phyloP scores from a whole-genome alignment of 371 early-diverging fungal species.

The Rhizomucor pusillus region DNA sequence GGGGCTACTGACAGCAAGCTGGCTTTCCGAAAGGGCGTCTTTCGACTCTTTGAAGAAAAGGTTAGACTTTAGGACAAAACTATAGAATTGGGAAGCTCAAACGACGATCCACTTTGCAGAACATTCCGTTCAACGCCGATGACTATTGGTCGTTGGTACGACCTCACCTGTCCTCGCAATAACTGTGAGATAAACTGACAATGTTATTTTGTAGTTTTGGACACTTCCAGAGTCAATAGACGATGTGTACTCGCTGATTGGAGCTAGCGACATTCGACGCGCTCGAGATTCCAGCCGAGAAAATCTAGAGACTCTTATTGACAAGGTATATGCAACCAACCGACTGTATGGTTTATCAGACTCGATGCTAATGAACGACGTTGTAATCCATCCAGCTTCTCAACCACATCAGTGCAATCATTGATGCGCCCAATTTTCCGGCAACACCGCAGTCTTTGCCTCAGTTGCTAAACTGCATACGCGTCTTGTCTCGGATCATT shows the following conservation, averaged over 20 bases:
- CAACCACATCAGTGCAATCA: conserved; percentile 50
- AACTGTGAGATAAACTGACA: no score
- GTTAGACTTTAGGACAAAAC: conserved; percentile 35
- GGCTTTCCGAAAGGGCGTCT: conserved; percentile 84
- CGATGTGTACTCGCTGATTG: conserved; percentile 83
- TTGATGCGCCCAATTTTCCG: conserved; percentile 53
- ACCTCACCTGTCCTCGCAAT: neutral
- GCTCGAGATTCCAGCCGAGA: conserved; percentile 71
- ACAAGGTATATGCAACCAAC: conserved; percentile 45
- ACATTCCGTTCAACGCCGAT: conserved; percentile 62
- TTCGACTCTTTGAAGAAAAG: conserved; percentile 75
- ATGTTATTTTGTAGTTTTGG: conserved; percentile 58
- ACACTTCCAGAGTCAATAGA: conserved; percentile 77
- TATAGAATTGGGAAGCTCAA: neutral
- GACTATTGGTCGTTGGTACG: conserved; percentile 65
- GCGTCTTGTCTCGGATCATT: conserved; percentile 78
- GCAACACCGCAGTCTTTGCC: conserved; percentile 46
- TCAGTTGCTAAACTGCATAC: conserved; percentile 77
- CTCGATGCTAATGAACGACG: no score
- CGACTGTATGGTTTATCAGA: neutral
- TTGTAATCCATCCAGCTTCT: conserved; percentile 50
- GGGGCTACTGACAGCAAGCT: conserved; percentile 88
- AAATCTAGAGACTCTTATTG: conserved; percentile 71
- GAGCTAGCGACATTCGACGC: conserved; percentile 78
- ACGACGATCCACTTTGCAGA: conserved; percentile 31